Percentiles rank a stretch among this genome's conserved stretches.
Evolutionary conservation across 805 yeast species (phyloP).

Genomic region (Yamadazyma olivae): DNA sequence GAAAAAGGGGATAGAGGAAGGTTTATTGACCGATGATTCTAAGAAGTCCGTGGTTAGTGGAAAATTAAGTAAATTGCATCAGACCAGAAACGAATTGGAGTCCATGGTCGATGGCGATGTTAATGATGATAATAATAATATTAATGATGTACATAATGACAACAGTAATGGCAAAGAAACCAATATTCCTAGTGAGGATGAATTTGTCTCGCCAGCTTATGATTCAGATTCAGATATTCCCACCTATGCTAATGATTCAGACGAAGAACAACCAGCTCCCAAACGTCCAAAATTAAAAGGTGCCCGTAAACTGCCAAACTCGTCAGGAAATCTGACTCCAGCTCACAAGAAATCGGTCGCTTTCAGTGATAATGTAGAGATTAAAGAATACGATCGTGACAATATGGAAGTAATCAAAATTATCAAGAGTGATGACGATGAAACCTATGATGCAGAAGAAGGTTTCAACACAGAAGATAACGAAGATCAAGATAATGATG

Average conservation of each 20-base stretch:
- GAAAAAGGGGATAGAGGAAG: conserved; percentile 23
- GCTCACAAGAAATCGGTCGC: conserved; percentile 32
- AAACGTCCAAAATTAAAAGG: conserved; percentile 8
- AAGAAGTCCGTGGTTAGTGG: conserved; percentile 27
- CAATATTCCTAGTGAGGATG: not conserved
- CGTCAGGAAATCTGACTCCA: conserved; percentile 24
- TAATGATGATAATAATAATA: conserved; percentile 1
- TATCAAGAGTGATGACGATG: conserved; percentile 20
- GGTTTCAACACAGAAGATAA: conserved; percentile 24
- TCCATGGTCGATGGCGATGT: conserved; percentile 19
- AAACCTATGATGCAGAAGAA: conserved; percentile 9
- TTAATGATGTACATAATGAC: conserved; percentile 1
- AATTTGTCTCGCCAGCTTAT: conserved; percentile 1
- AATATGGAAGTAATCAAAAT: conserved; percentile 24
- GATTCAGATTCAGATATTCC: conserved; percentile 19
- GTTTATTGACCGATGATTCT: conserved; percentile 29
- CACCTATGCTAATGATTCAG: conserved; percentile 19
- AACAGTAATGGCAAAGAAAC: conserved; percentile 9
- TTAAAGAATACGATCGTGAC: conserved; percentile 40
- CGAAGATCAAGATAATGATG: conserved; percentile 17
- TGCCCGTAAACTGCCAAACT: conserved; percentile 15
- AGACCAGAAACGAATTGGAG: conserved; percentile 30
- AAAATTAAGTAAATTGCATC: conserved; percentile 23
- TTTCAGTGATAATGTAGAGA: conserved; percentile 39
- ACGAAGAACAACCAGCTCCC: conserved; percentile 11